A percentile compares a stretch with the other conserved stretches of the same genome.
phyloP scores from a whole-genome alignment of 768 basidiomycete species.

The Xerocomellus dryophilus region DNA sequence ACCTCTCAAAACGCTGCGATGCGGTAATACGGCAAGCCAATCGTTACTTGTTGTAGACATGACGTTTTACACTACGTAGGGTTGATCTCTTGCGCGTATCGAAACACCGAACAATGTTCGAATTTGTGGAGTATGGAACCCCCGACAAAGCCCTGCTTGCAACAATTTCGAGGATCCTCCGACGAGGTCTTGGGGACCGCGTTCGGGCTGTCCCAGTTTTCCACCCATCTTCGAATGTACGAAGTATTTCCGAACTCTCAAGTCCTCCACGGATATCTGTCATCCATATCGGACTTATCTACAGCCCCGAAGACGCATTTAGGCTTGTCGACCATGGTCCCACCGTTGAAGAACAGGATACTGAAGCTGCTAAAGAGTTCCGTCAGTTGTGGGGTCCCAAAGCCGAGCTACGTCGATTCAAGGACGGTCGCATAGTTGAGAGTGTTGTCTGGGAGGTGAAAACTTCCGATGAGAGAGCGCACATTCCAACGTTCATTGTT shows the following conservation, averaged over 20 bases:
- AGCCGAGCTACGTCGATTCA: slow-evolving; percentile 90
- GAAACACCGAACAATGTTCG: slow-evolving; percentile 43
- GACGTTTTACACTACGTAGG: slow-evolving; percentile 33
- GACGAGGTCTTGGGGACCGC: slow-evolving; percentile 72
- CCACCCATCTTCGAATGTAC: slow-evolving; percentile 44
- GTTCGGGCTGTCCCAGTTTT: slow-evolving; percentile 62
- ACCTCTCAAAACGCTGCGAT: slow-evolving; percentile 70
- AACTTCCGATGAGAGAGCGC: slow-evolving; percentile 72
- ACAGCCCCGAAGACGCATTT: slow-evolving; percentile 68
- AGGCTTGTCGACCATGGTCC: slow-evolving; percentile 94
- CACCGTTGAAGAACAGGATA: slow-evolving; percentile 58
- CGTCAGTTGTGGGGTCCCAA: slow-evolving; percentile 88
- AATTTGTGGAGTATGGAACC: slow-evolving; percentile 54
- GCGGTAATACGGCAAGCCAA: slow-evolving; percentile 55
- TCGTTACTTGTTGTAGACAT: background rate
- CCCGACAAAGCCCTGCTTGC: slow-evolving; percentile 52
- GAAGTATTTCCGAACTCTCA: slow-evolving; percentile 52
- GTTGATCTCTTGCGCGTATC: slow-evolving; percentile 42
- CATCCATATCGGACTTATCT: slow-evolving; percentile 72
- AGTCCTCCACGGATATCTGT: slow-evolving; percentile 47
- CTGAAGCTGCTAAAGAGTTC: slow-evolving; percentile 55
- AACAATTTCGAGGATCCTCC: slow-evolving; percentile 48
- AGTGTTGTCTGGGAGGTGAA: slow-evolving; percentile 96
- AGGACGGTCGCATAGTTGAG: slow-evolving; percentile 89
- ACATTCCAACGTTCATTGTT: slow-evolving; percentile 74